These are phyloP conservation scores for Epichloe amarillans DNA, from an alignment of 2,329 filamentous ascomycete genomes.

Conservation along the genomic window DNA sequence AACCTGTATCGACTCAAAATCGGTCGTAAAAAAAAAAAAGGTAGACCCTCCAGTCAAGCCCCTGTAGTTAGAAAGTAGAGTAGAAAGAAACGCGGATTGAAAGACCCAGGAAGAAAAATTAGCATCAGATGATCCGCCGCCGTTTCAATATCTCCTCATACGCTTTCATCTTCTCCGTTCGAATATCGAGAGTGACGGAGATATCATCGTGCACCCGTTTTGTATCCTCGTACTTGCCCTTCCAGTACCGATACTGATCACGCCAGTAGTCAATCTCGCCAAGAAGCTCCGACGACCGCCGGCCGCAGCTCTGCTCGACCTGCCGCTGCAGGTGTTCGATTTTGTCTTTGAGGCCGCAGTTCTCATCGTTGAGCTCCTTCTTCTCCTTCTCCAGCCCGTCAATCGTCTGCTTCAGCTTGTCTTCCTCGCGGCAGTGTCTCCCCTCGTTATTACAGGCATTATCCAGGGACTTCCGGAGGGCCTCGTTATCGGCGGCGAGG, in stretches of 20 bases:
- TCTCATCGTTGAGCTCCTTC: conserved; percentile 19
- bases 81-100: not conserved
- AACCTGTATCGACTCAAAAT: too few species aligned
- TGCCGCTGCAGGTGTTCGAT: conserved; percentile 23
- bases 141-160: conserved; percentile 23
- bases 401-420: conserved; percentile 20
- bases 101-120: not conserved
- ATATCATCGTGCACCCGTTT: conserved; percentile 16
- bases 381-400: conserved; percentile 23
- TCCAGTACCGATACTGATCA: conserved; percentile 18
- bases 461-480: conserved; percentile 25
- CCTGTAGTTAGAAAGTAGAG: not conserved
- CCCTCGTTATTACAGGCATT: conserved; percentile 17
- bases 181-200: conserved; percentile 15
- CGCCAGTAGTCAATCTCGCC: conserved; percentile 23
- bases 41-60: too few species aligned
- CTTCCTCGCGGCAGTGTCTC: conserved; percentile 17
- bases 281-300: conserved; percentile 19
- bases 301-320: conserved; percentile 17
- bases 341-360: conserved; percentile 18
- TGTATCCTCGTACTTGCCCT: conserved; percentile 16
- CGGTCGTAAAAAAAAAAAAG: too few species aligned
- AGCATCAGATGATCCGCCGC: conserved; percentile 15
- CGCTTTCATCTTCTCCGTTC: conserved; percentile 18
- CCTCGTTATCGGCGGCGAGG: conserved; percentile 25